Evolutionary conservation across 345 rosid species (phyloP), one percentile per base, ranked within the genome.

Genomic region (Boechera stricta): DNA sequence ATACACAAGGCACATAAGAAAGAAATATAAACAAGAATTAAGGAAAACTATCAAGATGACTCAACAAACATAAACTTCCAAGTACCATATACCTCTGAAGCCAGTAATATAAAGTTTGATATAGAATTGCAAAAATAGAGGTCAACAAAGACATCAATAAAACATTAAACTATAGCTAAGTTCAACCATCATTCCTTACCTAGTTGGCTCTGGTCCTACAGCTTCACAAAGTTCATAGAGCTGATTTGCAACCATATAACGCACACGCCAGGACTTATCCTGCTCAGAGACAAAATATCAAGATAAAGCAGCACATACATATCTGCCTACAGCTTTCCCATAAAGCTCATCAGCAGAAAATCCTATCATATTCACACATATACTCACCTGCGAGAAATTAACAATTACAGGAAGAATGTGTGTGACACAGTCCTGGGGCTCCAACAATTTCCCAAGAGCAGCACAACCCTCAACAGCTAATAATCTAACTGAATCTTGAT

Each of bases 391-490:
- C 9, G 98, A 94, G 85, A 94, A 94, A 81, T 80, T 94, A 60
- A 89, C 98, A 66, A 94, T 89, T 63, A 92, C 97, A 6, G 98
- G 97, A 41, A 94, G 97, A 80, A 92, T 85, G 82, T 90, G 95
- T 36, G 89, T 82, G 9, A 92, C 87, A 72, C 98, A 94, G 81
- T 94, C 98, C 77, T 89, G 97, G 49, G 97, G 87, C 60, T 92
- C 95, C 91, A 94, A 85, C 87, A 94, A 79, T 79, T 94, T 94
- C 56, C 98, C 98, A 69, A 94, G 93, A 15, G 97, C 92, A 74
- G 97, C 97, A 85, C 98, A 90, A 57, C 97, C 92, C 87, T 94
- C 98, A 52, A 94, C 98, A 10, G 97, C 95, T 88, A 94, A 81
- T 72, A 94, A 77, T 44, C 98, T 88, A 62, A 94, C 98, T 44